phyloP scores from a whole-genome alignment of 495 filamentous ascomycete genomes.

The Penicillium antarcticum region DNA sequence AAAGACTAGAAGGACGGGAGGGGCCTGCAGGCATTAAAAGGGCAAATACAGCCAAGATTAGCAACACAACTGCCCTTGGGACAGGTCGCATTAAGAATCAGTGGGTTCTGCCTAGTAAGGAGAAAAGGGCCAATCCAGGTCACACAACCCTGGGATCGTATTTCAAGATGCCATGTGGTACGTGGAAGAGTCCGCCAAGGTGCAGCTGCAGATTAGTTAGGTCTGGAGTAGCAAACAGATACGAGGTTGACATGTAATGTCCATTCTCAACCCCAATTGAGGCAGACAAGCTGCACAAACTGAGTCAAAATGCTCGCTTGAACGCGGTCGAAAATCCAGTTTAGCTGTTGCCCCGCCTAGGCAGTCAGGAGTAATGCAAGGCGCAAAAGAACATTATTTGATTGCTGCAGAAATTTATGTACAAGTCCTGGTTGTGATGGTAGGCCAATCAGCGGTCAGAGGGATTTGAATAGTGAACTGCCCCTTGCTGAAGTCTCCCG shows the following conservation, averaged over 20 bases:
- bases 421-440: neutral
- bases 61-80: slow-evolving; percentile 17
- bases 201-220: neutral
- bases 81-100: slow-evolving; percentile 22
- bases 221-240: neutral
- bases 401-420: neutral
- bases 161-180: slow-evolving; percentile 11
- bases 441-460: slow-evolving; percentile 3
- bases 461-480: neutral
- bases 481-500: neutral
- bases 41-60: slow-evolving; percentile 7
- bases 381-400: slow-evolving; percentile 12
- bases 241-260: too few species aligned
- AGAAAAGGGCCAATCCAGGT: slow-evolving; percentile 9
- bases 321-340: neutral
- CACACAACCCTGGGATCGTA: neutral
- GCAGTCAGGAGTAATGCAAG: slow-evolving; percentile 23
- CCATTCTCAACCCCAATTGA: neutral
- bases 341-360: slow-evolving; percentile 6
- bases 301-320: slow-evolving; percentile 1
- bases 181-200: slow-evolving; percentile 3
- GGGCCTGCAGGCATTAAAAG: neutral
- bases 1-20: neutral
- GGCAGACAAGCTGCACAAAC: too few species aligned
- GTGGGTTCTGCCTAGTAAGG: slow-evolving; percentile 3